Evolutionary conservation across 176 grass and related monocot genomes (phyloP).

Genomic region (Chrysopogon serrulatus): DNA sequence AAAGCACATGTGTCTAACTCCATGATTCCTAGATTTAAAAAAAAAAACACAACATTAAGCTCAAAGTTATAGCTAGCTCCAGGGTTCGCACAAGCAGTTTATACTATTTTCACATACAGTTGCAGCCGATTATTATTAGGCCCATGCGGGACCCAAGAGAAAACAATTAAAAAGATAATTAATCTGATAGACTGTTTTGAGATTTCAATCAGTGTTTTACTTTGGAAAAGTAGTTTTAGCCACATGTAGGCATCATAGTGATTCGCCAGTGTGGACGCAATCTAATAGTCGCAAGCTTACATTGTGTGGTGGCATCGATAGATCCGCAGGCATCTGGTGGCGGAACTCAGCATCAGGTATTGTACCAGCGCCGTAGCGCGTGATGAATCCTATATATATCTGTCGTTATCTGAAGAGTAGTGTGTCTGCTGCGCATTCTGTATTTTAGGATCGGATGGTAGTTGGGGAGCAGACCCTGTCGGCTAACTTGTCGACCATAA

Average conservation of each 20-base stretch:
- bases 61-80: too few relatives aligned
- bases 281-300: background rate
- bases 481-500: too few relatives aligned
- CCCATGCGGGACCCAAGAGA: too few relatives aligned
- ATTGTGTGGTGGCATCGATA: background rate
- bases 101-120: too few relatives aligned
- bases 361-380: background rate
- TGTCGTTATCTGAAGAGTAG: background rate
- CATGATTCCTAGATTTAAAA: too few relatives aligned
- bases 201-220: too few relatives aligned
- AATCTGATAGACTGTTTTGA: too few relatives aligned
- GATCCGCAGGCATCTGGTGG: background rate
- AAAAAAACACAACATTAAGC: too few relatives aligned
- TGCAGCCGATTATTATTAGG: too few relatives aligned
- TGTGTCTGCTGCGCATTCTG: background rate
- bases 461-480: constrained; percentile 3
- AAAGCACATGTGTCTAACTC: too few relatives aligned
- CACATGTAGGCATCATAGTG: background rate
- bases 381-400: background rate
- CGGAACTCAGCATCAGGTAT: background rate
- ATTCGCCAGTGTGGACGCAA: background rate
- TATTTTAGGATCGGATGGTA: constrained; percentile 11
- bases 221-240: background rate
- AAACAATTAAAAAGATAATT: too few relatives aligned
- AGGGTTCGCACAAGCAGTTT: too few relatives aligned